Base-by-base conservation (phyloP, 2,329 filamentous ascomycete genomes). In the Sporothrix curviconia region DNA sequence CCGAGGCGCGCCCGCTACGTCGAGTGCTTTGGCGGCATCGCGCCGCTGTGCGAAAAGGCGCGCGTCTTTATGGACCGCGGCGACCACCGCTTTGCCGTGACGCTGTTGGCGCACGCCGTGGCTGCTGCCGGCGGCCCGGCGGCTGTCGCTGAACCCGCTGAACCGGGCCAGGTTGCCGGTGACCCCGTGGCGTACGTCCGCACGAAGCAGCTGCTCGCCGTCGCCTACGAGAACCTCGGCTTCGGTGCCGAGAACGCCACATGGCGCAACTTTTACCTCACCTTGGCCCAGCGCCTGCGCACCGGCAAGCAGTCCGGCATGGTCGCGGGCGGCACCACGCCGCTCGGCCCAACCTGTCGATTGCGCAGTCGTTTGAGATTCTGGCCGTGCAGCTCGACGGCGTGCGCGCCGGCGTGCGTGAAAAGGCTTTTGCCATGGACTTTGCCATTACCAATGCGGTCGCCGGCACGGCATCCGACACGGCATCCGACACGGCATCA, bases 61-160 rank as follows among this genome's bases (percentile, higher is more conserved):
- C 17, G 22, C 4, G 24, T 9, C 15, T 56, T 19, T 22, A 30
- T 56, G 15, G 34, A 8, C 8, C 22, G 22, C 14, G 54, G 54
- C n/a, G 54, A 56, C 43, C 25, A 22, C 24, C 54, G 54, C n/a
- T 56, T 56, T 22, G 54, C 54, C 25, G 54, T 56, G 4, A 56
- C 43, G 8, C 34, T 56, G n/a, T 34, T 56, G 24, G 32, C 43
- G 11, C 54, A 56, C 22, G 54, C 32, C 7, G 17, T 40, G 12
- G 43, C 52, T 12, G n/a, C 37, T 8, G 7, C 19, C 19, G 40
- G 40, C 19, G 40, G 24, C 5, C 14, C 8, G 12, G 6, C 40
- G 3, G 40, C 40, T 22, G 22, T 28, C 11, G 17, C n/a, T 6
- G n/a, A n/a, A n/a, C n/a, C n/a, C n/a, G n/a, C n/a, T n/a, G n/a